phyloP scores from a whole-genome alignment of 768 basidiomycete genomes.

The Xerocomellus amylosporus region DNA sequence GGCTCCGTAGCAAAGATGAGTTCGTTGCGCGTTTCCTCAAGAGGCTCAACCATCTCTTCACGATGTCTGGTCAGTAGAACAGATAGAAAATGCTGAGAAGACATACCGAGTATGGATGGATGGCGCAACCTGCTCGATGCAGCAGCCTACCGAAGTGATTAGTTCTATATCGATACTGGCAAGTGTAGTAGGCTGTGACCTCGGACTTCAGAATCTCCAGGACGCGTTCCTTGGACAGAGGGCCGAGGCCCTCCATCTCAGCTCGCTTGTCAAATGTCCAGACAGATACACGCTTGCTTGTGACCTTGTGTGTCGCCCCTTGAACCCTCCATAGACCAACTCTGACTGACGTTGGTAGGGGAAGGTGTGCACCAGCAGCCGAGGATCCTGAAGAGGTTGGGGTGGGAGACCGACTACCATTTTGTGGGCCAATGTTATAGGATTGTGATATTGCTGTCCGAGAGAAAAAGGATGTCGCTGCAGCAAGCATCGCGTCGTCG shows the following conservation, averaged over 20 bases:
- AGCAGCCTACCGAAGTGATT: slow-evolving; percentile 55
- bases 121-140: slow-evolving; percentile 84
- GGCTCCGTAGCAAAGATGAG: slow-evolving; percentile 93
- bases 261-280: slow-evolving; percentile 89
- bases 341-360: slow-evolving; percentile 44
- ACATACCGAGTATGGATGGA: slow-evolving; percentile 83
- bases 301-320: slow-evolving; percentile 83
- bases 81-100: not conserved
- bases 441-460: slow-evolving; percentile 79
- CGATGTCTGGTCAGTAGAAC: slow-evolving; percentile 3
- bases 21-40: slow-evolving; percentile 89
- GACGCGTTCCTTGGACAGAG: slow-evolving; percentile 64
- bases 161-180: slow-evolving; percentile 1
- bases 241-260: slow-evolving; percentile 69
- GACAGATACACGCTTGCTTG: slow-evolving; percentile 84
- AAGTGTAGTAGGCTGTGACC: slow-evolving; percentile 46
- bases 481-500: slow-evolving; percentile 59
- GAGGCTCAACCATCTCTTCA: slow-evolving; percentile 93
- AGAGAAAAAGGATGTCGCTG: slow-evolving; percentile 79
- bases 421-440: slow-evolving; percentile 57
- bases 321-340: slow-evolving; percentile 91
- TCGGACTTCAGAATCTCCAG: slow-evolving; percentile 88
- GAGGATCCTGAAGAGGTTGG: slow-evolving; percentile 35
- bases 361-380: slow-evolving; percentile 35
- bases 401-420: slow-evolving; percentile 38